Percentiles rank a stretch among this genome's conserved stretches.
Evolutionary conservation across 2,329 filamentous ascomycete genomes (phyloP).

Genomic region (Aspergillus fructus): DNA sequence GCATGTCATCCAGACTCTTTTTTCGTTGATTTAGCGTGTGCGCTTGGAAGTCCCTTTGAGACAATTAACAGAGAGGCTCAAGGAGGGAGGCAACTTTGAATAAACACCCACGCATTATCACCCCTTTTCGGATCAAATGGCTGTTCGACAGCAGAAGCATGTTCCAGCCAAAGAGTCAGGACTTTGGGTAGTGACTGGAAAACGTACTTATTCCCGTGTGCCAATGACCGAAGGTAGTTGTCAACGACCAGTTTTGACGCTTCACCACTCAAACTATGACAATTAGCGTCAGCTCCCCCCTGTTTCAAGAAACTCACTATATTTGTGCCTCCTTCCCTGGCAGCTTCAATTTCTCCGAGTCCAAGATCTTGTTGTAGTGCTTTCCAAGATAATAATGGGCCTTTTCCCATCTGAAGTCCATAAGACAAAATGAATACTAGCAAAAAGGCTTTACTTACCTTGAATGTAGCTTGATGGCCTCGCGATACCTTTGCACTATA

Average conservation of each 20-base stretch:
- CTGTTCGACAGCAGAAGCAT: constrained; percentile 73
- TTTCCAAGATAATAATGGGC: constrained; percentile 95
- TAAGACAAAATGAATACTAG: constrained; percentile 2
- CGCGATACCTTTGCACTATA: constrained; percentile 77
- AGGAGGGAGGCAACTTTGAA: not conserved
- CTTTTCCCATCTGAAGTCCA: constrained; percentile 76
- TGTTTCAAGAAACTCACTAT: constrained; percentile 46
- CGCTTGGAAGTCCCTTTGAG: constrained; percentile 44
- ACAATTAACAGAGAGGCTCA: not conserved
- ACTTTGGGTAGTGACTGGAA: constrained; percentile 92
- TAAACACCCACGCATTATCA: constrained; percentile 40
- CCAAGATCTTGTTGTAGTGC: constrained; percentile 94
- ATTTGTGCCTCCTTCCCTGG: constrained; percentile 73
- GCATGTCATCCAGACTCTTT: constrained; percentile 66
- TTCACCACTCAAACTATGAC: constrained; percentile 68
- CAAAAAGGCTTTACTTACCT: constrained; percentile 19
- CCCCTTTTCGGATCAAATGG: constrained; percentile 52
- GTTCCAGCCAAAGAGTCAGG: constrained; percentile 89
- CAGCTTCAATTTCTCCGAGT: constrained; percentile 78
- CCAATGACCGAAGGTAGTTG: constrained; percentile 84
- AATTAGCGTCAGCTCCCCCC: constrained; percentile 19
- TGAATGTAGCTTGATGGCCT: constrained; percentile 56
- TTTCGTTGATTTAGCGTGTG: constrained; percentile 54
- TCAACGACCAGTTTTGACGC: constrained; percentile 86
- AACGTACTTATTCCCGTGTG: constrained; percentile 89